Evolutionary conservation across 345 rosid genomes (phyloP).

Genomic region (Murraya koenigii): DNA sequence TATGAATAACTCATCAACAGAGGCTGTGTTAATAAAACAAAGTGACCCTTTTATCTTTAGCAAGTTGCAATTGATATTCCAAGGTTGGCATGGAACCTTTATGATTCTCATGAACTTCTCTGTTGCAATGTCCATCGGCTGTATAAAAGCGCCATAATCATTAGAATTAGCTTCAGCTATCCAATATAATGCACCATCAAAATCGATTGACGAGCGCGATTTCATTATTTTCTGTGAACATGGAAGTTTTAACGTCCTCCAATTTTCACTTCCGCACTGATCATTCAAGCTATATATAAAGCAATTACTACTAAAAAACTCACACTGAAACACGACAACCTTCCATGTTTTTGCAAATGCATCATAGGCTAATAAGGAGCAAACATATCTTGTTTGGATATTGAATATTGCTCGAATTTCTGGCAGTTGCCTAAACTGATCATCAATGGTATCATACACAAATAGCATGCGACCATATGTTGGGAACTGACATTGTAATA

Average conservation of each 20-base stretch:
- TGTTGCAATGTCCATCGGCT: not conserved
- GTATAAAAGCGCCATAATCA: not conserved
- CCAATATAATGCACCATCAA: not conserved
- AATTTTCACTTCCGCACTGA: not conserved
- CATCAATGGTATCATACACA: too few relatives aligned
- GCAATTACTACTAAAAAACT: not conserved
- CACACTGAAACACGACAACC: not conserved
- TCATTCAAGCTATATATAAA: not conserved
- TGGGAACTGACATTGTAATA: too few relatives aligned
- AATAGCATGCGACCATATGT: too few relatives aligned
- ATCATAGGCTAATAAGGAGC: not conserved
- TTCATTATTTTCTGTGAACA: not conserved
- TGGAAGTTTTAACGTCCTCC: not conserved
- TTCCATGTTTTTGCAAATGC: not conserved
- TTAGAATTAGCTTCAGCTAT: not conserved
- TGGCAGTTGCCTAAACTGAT: too few relatives aligned
- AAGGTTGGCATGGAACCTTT: not conserved
- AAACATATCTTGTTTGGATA: too few relatives aligned
- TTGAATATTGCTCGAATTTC: too few relatives aligned
- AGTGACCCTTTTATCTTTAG: not conserved
- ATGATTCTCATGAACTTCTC: not conserved
- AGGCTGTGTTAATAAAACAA: not conserved
- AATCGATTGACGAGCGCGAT: not conserved
- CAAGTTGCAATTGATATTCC: not conserved
- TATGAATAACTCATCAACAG: not conserved